Base-by-base conservation (phyloP, 2,329 filamentous ascomycete genomes). In the Colletotrichum tropicale region DNA sequence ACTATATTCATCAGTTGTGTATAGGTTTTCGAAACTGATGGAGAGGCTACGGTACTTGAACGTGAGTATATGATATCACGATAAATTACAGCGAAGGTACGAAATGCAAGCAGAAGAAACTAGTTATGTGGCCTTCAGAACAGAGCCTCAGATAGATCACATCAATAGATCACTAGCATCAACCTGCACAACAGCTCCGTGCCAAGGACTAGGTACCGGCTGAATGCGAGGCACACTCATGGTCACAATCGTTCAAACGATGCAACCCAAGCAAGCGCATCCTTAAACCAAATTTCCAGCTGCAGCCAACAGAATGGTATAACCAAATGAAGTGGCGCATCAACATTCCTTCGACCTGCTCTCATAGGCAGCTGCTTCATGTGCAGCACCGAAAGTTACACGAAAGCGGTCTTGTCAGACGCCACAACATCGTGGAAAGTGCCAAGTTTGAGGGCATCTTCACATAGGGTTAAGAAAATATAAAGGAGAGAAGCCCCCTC, bases 201-300 rank as follows among this genome's bases (percentile, higher is more conserved):
- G 67, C 67, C 56, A 62, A 70, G 58, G 32, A 9, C 34, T 15
- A 9, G 66, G 65, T 56, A n/a, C 28, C 55, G 70, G 70, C 64
- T 30, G 52, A 32, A 24, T 12, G n/a, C n/a, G n/a, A n/a, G n/a
- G n/a, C n/a, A n/a, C n/a, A n/a, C 2, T 12, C 9, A 56, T 7
- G n/a, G 43, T 67, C 55, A 18, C 65, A 67, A 13, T 34, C 2
- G 2, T n/a, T 28, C 6, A n/a, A 5, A 36, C 15, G 8, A 12
- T 61, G 48, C 64, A 24, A 68, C 70, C 62, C 55, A 52, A 58
- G 28, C 16, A 7, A 21, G 4, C 55, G 2, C 26, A 30, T 58
- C 5, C 21, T 21, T n/a, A 18, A 30, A 58, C 9, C 26, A 16
- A 18, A 58, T 16, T 28, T 10, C 15, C 13, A 8, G 55, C 26